These are phyloP conservation scores for Leccinum angustisporum DNA, from an alignment of 1,284 basidiomycete genomes.

Conservation along the genomic window DNA sequence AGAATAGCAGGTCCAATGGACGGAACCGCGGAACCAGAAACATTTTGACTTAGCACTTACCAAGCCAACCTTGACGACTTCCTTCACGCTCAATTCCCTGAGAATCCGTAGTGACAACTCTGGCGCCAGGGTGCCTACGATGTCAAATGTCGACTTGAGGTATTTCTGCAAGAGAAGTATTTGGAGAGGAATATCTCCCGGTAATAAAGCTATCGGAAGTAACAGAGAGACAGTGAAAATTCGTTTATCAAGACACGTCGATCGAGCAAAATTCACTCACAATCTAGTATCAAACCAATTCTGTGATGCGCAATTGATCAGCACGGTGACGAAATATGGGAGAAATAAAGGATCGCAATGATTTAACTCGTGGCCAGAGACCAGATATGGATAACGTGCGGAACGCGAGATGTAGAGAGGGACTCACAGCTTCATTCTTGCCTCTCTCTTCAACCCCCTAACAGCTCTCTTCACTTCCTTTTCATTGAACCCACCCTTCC, in stretches of 20 bases:
- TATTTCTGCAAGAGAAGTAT: conserved; percentile 84
- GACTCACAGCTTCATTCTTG: conserved; percentile 71
- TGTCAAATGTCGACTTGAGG: conserved; percentile 75
- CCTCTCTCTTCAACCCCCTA: conserved; percentile 59
- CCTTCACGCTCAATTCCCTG: conserved; percentile 59
- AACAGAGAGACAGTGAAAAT: not conserved
- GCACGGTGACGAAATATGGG: conserved; percentile 1
- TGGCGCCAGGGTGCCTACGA: conserved; percentile 72
- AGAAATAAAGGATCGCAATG: not conserved
- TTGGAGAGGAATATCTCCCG: conserved; percentile 74
- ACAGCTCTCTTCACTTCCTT: conserved; percentile 64
- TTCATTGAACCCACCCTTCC: conserved; percentile 55
- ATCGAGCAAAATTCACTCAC: conserved; percentile 33
- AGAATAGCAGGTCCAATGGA: not conserved
- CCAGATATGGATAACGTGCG: not conserved
- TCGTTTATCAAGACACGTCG: not conserved
- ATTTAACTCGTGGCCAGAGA: not conserved
- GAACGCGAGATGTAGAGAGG: conserved; percentile 1
- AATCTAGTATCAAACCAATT: conserved; percentile 60
- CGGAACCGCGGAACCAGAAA: not conserved
- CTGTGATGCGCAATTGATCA: conserved; percentile 32
- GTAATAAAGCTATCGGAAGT: conserved; percentile 53
- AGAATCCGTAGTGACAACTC: conserved; percentile 68
- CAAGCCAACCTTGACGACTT: conserved; percentile 60
- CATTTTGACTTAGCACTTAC: conserved; percentile 36